A percentile compares a stretch with the other conserved stretches of the same genome.
phyloP scores from a whole-genome alignment of 164 flowering plant species.

The Magnolia officinalis region DNA sequence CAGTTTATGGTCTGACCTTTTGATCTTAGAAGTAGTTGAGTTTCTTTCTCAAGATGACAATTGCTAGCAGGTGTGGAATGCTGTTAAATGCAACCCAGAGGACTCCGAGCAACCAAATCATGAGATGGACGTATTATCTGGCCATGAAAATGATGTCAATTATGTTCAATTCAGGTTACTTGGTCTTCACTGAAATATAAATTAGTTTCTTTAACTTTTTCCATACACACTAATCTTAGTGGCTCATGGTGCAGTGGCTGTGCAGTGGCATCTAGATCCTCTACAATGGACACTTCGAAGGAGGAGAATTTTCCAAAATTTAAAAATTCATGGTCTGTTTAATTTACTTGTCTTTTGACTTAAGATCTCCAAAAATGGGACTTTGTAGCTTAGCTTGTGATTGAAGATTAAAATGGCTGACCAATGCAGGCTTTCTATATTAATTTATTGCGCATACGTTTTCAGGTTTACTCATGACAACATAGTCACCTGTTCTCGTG shows the following conservation, averaged over 20 bases:
- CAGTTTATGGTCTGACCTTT: background rate
- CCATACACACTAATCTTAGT: slow-evolving; percentile 8
- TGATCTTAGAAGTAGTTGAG: background rate
- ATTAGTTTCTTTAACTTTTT: background rate
- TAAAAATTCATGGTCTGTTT: slow-evolving; percentile 71
- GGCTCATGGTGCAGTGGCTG: slow-evolving; percentile 62
- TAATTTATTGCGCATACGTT: slow-evolving; percentile 1
- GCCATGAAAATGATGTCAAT: slow-evolving; percentile 94
- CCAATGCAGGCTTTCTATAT: background rate
- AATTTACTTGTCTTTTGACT: background rate
- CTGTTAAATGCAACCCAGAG: slow-evolving; percentile 55
- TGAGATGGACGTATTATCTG: slow-evolving; percentile 84
- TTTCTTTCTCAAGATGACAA: slow-evolving; percentile 3
- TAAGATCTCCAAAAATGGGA: background rate
- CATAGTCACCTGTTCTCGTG: slow-evolving; percentile 97
- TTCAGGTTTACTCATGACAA: slow-evolving; percentile 86
- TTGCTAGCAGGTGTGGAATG: slow-evolving; percentile 79
- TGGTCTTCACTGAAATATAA: background rate
- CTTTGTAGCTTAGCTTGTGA: background rate
- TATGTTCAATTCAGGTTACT: slow-evolving; percentile 90
- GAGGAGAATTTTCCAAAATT: slow-evolving; percentile 73
- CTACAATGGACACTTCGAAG: slow-evolving; percentile 44
- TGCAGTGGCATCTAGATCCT: slow-evolving; percentile 67
- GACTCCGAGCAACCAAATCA: slow-evolving; percentile 67
- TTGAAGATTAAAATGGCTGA: background rate